Conservation (phyloP, 2,329 filamentous ascomycete genomes). For the Furcasterigmium sp. region DNA sequence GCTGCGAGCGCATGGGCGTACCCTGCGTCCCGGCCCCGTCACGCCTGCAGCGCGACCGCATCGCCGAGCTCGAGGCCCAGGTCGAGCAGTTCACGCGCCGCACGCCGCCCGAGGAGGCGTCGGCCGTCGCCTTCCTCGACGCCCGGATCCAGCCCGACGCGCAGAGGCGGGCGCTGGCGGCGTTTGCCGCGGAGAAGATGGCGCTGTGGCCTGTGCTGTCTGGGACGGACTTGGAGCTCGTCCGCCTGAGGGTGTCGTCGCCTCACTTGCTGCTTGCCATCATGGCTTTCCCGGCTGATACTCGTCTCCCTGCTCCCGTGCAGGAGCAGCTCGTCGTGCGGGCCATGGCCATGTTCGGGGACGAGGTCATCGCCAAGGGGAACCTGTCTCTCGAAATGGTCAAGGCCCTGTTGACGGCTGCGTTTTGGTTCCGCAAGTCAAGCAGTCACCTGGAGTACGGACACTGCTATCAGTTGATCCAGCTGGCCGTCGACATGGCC, state of each 20-base stretch:
- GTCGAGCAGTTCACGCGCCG: constrained; percentile 2
- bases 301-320: background rate
- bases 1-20: constrained; percentile 4
- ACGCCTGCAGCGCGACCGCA: constrained; percentile 11
- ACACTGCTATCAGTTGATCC: background rate
- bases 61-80: constrained; percentile 12
- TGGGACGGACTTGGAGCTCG: background rate
- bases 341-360: background rate
- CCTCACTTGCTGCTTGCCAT: background rate
- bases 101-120: background rate
- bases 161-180: background rate
- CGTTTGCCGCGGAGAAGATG: background rate
- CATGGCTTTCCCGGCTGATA: background rate
- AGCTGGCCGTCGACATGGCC: constrained; percentile 2
- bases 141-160: background rate
- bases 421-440: constrained; percentile 1
- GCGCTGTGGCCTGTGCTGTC: background rate
- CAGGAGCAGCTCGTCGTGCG: background rate
- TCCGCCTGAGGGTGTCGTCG: background rate
- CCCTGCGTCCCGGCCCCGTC: constrained; percentile 9
- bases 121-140: background rate
- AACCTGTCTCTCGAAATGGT: constrained; percentile 1
- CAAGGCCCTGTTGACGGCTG: constrained; percentile 2
- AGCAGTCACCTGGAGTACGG: background rate
- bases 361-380: background rate